Evolutionary conservation across 2,329 filamentous ascomycete genomes (phyloP).

Genomic region (Onygena corvina): DNA sequence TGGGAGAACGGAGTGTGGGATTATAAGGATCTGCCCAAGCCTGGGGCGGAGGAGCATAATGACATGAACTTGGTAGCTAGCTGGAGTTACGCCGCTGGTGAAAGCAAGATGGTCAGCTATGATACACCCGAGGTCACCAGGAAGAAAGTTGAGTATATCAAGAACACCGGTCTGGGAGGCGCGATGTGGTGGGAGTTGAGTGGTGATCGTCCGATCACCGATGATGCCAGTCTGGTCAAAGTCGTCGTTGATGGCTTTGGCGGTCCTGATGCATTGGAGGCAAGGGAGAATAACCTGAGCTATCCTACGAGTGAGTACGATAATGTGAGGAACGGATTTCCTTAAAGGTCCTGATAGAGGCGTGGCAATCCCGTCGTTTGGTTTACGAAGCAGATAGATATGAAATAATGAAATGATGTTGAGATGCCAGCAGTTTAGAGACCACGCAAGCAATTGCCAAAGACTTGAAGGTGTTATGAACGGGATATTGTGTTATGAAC

Average conservation of each 20-base stretch:
- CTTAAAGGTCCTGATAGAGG: background rate
- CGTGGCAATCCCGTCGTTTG: too few relatives aligned
- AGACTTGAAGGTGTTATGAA: background rate
- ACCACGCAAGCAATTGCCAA: background rate
- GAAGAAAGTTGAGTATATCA: slow-evolving; percentile 61
- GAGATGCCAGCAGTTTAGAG: background rate
- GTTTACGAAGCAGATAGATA: background rate
- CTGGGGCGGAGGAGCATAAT: slow-evolving; percentile 48
- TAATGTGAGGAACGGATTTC: slow-evolving; percentile 12
- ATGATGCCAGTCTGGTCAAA: slow-evolving; percentile 14
- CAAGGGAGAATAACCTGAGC: slow-evolving; percentile 10
- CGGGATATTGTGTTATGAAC: background rate
- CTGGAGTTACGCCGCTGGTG: slow-evolving; percentile 56
- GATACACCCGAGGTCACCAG: slow-evolving; percentile 57
- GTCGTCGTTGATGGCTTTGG: slow-evolving; percentile 10
- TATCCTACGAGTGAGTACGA: slow-evolving; percentile 13
- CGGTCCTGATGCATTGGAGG: slow-evolving; percentile 11
- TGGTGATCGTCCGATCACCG: slow-evolving; percentile 42
- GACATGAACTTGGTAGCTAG: slow-evolving; percentile 54
- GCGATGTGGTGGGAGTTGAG: slow-evolving; percentile 96
- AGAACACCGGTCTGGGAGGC: slow-evolving; percentile 58
- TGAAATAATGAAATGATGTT: background rate
- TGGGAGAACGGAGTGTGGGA: slow-evolving; percentile 84
- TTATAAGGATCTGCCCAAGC: slow-evolving; percentile 69
- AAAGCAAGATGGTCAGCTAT: slow-evolving; percentile 59